These are phyloP conservation scores for Penicillium sp. DNA, from an alignment of 2,329 filamentous ascomycete species.

Conservation along the genomic window DNA sequence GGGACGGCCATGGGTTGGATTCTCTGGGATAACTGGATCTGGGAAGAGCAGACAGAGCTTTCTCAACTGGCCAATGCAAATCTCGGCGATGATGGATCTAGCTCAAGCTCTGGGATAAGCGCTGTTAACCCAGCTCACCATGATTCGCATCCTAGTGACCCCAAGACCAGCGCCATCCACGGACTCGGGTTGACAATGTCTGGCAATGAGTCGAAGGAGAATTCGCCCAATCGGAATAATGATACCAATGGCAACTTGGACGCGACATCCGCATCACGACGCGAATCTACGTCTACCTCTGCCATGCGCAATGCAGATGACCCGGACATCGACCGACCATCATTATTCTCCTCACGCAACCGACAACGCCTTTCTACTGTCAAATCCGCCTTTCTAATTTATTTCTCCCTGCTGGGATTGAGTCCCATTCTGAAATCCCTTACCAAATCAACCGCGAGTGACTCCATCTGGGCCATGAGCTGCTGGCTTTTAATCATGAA, in stretches of 20 bases:
- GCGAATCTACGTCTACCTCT: background rate
- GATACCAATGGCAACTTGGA: constrained; percentile 48
- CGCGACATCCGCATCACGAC: background rate
- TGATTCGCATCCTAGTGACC: constrained; percentile 26
- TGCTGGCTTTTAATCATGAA: constrained; percentile 93
- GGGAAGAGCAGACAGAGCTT: constrained; percentile 60
- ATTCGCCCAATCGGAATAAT: constrained; percentile 29
- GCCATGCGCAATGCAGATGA: constrained; percentile 11
- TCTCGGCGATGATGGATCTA: constrained; percentile 42
- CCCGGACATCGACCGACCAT: constrained; percentile 25
- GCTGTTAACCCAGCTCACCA: constrained; percentile 30
- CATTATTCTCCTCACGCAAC: constrained; percentile 53
- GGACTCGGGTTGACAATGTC: constrained; percentile 47
- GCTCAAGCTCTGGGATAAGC: constrained; percentile 39
- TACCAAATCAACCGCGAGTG: constrained; percentile 86
- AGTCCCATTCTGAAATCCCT: constrained; percentile 95
- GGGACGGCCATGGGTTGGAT: constrained; percentile 86
- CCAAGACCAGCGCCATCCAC: constrained; percentile 35
- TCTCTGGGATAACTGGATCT: constrained; percentile 88
- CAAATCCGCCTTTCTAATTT: constrained; percentile 91
- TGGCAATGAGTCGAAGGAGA: constrained; percentile 34
- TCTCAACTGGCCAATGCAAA: constrained; percentile 27
- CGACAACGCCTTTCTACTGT: constrained; percentile 73
- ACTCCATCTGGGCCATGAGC: constrained; percentile 97
- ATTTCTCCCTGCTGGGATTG: constrained; percentile 85